Base-by-base conservation (phyloP, 2,329 filamentous ascomycete genomes). In the Colletotrichum sp. region DNA sequence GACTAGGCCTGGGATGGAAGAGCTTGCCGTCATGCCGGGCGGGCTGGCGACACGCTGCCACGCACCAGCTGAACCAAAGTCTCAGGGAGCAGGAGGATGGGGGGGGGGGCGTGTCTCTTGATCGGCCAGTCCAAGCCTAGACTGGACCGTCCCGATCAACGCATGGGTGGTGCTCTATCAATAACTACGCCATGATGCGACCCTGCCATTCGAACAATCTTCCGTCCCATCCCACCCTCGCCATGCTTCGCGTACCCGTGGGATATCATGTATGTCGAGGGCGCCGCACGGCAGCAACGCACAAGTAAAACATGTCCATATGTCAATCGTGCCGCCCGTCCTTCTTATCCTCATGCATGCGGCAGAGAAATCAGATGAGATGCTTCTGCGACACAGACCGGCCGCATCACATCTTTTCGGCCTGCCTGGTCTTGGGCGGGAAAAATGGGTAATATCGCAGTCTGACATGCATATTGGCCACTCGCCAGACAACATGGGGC, bases 401-500 rank as follows among this genome's bases (percentile, higher is more conserved):
- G 57, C 55, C 65, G 65, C 39, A 73, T 73, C 57, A 15, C n/a
- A 21, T 21, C 24, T 32, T 44, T 26, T 28, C 63, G 60, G n/a
- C n/a, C 18, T 39, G 64, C 39, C 60, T 26, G 62, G 49, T 32
- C 26, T 60, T 67, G 64, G 64, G 39, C 44, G 34, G n/a, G 66
- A 64, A 57, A 64, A 55, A 16, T 55, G 34, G 39, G 44, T 60
- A 52, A 26, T 66, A n/a, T 62, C 36, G 30, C 63, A 49, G 34
- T 69, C 73, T 73, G 64, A 76, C 70, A 76, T 73, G 70, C 73
- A 73, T 69, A 30, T 21, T 39, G 21, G 34, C 57, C 36, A 64
- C 39, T 30, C 9, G 55, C 13, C 55, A 15, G 55, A 28, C 21
- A 39, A 34, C 30, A 24, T 21, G 15, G 32, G n/a, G 26, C 28